A percentile compares a stretch with the other conserved stretches of the same genome.
Evolutionary conservation across 495 filamentous ascomycete genomes (phyloP).

Genomic region (Cetradonia linearis): DNA sequence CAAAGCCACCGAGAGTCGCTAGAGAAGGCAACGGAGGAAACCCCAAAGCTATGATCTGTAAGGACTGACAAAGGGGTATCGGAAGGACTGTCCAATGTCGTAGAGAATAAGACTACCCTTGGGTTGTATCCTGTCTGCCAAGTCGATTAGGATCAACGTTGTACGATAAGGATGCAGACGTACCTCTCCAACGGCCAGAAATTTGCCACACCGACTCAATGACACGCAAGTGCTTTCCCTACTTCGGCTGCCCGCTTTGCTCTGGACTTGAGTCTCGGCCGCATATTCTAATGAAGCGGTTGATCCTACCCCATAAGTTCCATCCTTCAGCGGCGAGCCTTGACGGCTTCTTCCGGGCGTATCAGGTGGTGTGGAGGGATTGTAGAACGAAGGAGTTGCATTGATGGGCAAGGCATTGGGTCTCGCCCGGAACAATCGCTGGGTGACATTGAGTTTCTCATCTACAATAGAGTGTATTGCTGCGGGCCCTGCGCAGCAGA

Average conservation of each 20-base stretch:
- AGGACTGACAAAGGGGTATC: conserved; percentile 79
- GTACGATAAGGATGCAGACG: conserved; percentile 20
- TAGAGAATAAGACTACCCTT: conserved; percentile 79
- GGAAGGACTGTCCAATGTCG: conserved; percentile 58
- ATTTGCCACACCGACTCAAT: conserved; percentile 79
- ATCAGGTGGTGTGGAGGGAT: conserved; percentile 50
- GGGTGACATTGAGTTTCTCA: conserved; percentile 56
- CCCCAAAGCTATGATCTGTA: conserved; percentile 82
- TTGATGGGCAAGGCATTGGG: conserved; percentile 66
- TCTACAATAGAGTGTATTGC: conserved; percentile 80
- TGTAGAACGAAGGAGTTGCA: conserved; percentile 41
- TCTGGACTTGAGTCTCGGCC: conserved; percentile 45
- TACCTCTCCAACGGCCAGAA: conserved; percentile 85
- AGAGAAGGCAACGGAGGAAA: conserved; percentile 81
- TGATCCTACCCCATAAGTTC: background rate
- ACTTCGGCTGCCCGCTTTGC: conserved; percentile 47
- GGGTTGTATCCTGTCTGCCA: conserved; percentile 78
- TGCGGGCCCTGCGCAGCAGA: conserved; percentile 85
- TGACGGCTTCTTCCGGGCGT: conserved; percentile 36
- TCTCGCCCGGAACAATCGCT: conserved; percentile 82
- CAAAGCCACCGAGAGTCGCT: conserved; percentile 79
- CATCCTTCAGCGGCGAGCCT: conserved; percentile 28
- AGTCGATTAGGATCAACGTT: conserved; percentile 19
- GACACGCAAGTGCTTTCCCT: conserved; percentile 95
- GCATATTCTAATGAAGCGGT: conserved; percentile 19